These are phyloP conservation scores for Pseudogymnoascus sp. DNA, from an alignment of 2,329 filamentous ascomycete genomes.

Conservation along the genomic window DNA sequence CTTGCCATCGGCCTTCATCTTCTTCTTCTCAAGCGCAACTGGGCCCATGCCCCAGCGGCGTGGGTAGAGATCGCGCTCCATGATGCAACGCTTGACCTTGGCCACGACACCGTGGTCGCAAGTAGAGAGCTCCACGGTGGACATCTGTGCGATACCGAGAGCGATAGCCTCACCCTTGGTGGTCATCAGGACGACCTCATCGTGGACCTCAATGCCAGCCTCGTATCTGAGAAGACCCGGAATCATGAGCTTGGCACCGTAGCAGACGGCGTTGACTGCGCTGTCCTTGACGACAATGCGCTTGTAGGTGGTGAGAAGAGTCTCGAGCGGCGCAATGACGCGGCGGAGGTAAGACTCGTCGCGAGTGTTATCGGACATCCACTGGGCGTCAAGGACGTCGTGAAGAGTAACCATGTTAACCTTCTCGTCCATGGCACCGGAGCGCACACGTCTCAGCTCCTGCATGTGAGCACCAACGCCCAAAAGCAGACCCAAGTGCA, in stretches of 20 bases:
- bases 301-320: constrained; percentile 87
- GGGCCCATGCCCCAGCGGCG: constrained; percentile 94
- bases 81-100: constrained; percentile 99
- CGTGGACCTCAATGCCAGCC: constrained; percentile 82
- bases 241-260: constrained; percentile 98
- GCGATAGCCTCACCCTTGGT: constrained; percentile 99
- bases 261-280: constrained; percentile 94
- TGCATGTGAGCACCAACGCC: constrained; percentile 97
- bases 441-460: constrained; percentile 87
- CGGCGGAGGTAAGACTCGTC: constrained; percentile 88
- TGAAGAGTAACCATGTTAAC: constrained; percentile 88
- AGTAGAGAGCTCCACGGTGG: constrained; percentile 89
- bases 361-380: constrained; percentile 88
- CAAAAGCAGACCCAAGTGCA: constrained; percentile 70
- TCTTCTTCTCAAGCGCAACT: constrained; percentile 95
- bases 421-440: constrained; percentile 89
- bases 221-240: constrained; percentile 92
- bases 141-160: constrained; percentile 95
- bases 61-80: constrained; percentile 98
- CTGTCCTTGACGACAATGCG: constrained; percentile 96
- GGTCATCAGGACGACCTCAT: constrained; percentile 96
- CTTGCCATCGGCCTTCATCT: constrained; percentile 96
- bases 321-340: constrained; percentile 90
- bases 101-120: constrained; percentile 97
- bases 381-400: constrained; percentile 92